These are phyloP conservation scores for Arbutus unedo DNA, from an alignment of 148 eudicot species.

Conservation along the genomic window DNA sequence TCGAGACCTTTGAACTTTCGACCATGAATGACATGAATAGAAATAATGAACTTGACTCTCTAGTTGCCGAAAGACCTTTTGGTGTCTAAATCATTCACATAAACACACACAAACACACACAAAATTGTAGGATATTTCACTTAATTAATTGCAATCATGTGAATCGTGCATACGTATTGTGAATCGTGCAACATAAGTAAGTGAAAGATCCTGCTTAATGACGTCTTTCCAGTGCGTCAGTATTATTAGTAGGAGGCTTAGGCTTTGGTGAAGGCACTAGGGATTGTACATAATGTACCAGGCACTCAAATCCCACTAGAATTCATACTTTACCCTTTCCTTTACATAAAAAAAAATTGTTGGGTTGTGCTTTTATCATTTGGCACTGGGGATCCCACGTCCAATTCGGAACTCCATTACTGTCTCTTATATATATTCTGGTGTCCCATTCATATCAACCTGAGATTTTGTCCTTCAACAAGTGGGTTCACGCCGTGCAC, in stretches of 20 bases:
- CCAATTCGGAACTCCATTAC: constrained; percentile 12
- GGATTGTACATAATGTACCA: not conserved
- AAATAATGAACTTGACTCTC: too few species aligned
- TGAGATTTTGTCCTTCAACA: not conserved
- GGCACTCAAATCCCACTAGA: constrained; percentile 4
- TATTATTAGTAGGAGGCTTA: not conserved
- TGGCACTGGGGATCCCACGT: not conserved
- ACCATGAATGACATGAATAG: too few species aligned
- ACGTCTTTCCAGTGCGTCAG: not conserved
- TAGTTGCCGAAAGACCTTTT: too few species aligned
- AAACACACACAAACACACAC: too few species aligned
- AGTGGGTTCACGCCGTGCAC: not conserved
- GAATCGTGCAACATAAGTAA: too few species aligned
- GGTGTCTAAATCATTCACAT: too few species aligned
- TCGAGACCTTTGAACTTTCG: too few species aligned
- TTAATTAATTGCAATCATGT: too few species aligned
- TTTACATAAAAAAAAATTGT: not conserved
- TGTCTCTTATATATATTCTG: not conserved
- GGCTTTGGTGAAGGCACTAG: constrained; percentile 2
- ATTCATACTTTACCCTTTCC: not conserved
- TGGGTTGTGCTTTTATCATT: constrained; percentile 8
- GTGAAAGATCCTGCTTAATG: not conserved
- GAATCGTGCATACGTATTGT: too few species aligned
- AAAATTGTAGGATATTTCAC: too few species aligned
- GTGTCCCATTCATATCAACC: not conserved